A percentile compares a stretch with the other conserved stretches of the same genome.
These are phyloP conservation scores for Diaporthe citri DNA, from an alignment of 2,329 filamentous ascomycete species.

Conservation along the genomic window DNA sequence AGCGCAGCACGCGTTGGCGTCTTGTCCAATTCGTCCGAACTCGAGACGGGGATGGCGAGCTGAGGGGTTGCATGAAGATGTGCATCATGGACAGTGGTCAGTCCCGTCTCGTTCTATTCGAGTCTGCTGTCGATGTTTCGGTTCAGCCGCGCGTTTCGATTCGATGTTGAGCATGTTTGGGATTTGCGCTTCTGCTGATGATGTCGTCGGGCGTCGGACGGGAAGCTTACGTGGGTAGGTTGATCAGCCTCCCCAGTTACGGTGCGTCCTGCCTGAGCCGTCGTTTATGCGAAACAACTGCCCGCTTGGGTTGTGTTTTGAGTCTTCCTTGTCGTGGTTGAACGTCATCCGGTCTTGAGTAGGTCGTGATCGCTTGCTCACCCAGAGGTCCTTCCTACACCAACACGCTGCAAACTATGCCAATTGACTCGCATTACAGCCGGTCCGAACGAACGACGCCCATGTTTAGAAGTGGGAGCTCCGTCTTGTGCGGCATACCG, in stretches of 20 bases:
- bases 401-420: neutral
- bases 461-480: neutral
- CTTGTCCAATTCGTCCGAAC: slow-evolving; percentile 22
- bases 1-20: neutral
- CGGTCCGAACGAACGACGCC: neutral
- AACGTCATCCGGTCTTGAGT: slow-evolving; percentile 9
- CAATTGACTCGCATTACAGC: neutral
- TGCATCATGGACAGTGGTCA: slow-evolving; percentile 25
- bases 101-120: slow-evolving; percentile 31
- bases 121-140: slow-evolving; percentile 35
- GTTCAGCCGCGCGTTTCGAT: slow-evolving; percentile 37
- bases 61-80: slow-evolving; percentile 18
- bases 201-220: slow-evolving; percentile 17
- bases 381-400: neutral
- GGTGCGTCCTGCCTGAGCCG: neutral
- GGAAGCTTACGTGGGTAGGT: slow-evolving; percentile 14
- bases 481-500: neutral
- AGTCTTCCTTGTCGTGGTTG: neutral
- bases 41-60: neutral
- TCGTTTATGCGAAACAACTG: slow-evolving; percentile 22
- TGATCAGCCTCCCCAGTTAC: slow-evolving; percentile 1
- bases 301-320: slow-evolving; percentile 7
- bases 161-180: slow-evolving; percentile 38
- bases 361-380: slow-evolving; percentile 10
- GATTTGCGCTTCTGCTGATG: slow-evolving; percentile 33